phyloP scores from a whole-genome alignment of 2,329 filamentous ascomycete species.

The Aciculosporium take region DNA sequence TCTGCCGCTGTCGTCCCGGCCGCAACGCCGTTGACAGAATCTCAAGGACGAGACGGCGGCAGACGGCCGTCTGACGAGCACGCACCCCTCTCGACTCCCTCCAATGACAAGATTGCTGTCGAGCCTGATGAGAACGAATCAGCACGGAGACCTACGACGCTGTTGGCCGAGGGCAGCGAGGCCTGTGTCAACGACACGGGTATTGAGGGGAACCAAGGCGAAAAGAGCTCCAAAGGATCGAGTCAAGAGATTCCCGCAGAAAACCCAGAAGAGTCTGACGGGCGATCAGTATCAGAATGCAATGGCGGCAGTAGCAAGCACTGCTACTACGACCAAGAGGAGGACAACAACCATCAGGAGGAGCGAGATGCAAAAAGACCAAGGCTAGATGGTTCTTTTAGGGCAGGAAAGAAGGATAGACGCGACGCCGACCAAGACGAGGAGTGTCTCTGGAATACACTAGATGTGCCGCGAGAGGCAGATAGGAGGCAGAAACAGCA shows the following conservation, averaged over 20 bases:
- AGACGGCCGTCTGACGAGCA: background rate
- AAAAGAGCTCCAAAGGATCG: background rate
- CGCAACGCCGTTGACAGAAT: background rate
- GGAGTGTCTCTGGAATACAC: slow-evolving; percentile 8
- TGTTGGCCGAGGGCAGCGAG: background rate
- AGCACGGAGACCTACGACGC: background rate
- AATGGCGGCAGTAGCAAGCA: slow-evolving; percentile 1
- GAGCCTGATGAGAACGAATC: background rate
- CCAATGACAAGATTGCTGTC: background rate
- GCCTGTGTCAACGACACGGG: background rate
- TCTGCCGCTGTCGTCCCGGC: background rate
- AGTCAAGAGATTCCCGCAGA: background rate
- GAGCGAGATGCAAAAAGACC: background rate
- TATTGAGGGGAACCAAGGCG: background rate
- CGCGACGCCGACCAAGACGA: slow-evolving; percentile 14
- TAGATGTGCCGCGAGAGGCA: slow-evolving; percentile 6
- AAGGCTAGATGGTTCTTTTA: background rate
- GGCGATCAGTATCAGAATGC: slow-evolving; percentile 1
- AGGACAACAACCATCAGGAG: background rate
- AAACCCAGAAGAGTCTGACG: background rate
- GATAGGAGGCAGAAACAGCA: slow-evolving; percentile 6
- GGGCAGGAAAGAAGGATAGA: slow-evolving; percentile 14
- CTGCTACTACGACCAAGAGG: background rate
- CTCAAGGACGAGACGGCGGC: background rate
- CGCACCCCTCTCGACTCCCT: background rate